Evolutionary conservation across 352 stramenopile genomes (phyloP).

Genomic region (Phytophthora palmivora): DNA sequence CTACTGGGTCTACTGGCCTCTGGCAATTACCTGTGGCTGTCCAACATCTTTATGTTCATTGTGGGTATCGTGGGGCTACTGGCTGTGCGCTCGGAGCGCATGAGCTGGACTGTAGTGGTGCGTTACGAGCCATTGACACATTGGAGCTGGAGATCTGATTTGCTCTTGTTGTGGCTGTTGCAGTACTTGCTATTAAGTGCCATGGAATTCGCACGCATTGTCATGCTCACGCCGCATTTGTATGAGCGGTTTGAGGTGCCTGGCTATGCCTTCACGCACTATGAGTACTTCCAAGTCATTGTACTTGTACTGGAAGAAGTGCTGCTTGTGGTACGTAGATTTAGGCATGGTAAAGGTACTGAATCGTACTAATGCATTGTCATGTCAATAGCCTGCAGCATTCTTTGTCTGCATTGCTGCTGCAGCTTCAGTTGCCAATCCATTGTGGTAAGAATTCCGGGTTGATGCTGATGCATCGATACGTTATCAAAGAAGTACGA

Average conservation of each 20-base stretch:
- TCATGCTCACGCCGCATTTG: constrained; percentile 69
- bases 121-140: constrained; percentile 22
- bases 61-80: constrained; percentile 71
- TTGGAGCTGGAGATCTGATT: constrained; percentile 22
- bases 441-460: constrained; percentile 50
- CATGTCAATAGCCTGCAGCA: constrained; percentile 50
- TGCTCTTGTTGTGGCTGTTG: constrained; percentile 14
- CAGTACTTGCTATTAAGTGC: constrained; percentile 76
- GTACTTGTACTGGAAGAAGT: constrained; percentile 70
- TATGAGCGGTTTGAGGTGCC: constrained; percentile 69
- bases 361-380: constrained; percentile 3
- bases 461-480: constrained; percentile 13
- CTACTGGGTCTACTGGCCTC: constrained; percentile 60
- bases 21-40: constrained; percentile 80
- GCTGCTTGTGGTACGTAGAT: constrained; percentile 66
- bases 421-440: constrained; percentile 61
- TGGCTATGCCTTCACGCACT: constrained; percentile 62
- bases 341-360: neutral
- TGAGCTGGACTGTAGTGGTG: constrained; percentile 83
- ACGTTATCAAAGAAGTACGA: constrained; percentile 34
- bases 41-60: constrained; percentile 78
- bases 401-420: constrained; percentile 78
- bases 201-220: constrained; percentile 75
- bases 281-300: constrained; percentile 79
- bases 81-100: constrained; percentile 77